Evolutionary conservation across 2,329 filamentous ascomycete species (phyloP).

Genomic region (Leptodontidium sp.): DNA sequence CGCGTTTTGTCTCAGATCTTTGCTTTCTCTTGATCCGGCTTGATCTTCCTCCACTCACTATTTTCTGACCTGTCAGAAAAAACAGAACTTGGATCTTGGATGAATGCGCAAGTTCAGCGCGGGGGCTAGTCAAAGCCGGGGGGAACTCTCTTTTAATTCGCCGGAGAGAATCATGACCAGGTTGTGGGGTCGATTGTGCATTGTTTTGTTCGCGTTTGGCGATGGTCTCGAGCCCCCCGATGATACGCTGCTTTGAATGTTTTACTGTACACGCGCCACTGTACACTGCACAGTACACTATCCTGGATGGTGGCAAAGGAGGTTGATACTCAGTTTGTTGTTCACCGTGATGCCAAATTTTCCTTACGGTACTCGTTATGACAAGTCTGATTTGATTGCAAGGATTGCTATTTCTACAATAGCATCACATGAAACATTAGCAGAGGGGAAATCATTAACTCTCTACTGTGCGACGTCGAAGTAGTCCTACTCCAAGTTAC

Average conservation of each 20-base stretch:
- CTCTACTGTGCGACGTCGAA: too few species aligned
- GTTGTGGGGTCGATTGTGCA: background rate
- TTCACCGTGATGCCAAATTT: background rate
- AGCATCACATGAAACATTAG: background rate
- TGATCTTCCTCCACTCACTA: too few species aligned
- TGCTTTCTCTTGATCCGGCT: background rate
- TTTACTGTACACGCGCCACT: too few species aligned
- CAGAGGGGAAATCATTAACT: background rate
- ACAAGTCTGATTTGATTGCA: background rate
- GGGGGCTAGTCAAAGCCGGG: background rate
- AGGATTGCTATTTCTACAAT: background rate
- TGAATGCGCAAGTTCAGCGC: background rate
- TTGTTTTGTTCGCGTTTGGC: slow-evolving; percentile 16
- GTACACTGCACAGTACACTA: too few species aligned
- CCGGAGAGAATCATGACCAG: background rate
- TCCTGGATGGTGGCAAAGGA: background rate
- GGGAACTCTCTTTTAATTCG: background rate
- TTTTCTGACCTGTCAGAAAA: slow-evolving; percentile 4
- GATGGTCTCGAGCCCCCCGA: slow-evolving; percentile 12
- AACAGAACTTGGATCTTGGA: background rate
- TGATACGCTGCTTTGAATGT: background rate
- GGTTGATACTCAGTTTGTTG: background rate
- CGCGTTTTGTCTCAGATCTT: slow-evolving; percentile 10
- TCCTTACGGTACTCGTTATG: background rate
- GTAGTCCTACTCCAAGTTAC: too few species aligned